A percentile compares a stretch with the other conserved stretches of the same genome.
phyloP scores from a whole-genome alignment of 805 yeast species.

The Candida quercuum region DNA sequence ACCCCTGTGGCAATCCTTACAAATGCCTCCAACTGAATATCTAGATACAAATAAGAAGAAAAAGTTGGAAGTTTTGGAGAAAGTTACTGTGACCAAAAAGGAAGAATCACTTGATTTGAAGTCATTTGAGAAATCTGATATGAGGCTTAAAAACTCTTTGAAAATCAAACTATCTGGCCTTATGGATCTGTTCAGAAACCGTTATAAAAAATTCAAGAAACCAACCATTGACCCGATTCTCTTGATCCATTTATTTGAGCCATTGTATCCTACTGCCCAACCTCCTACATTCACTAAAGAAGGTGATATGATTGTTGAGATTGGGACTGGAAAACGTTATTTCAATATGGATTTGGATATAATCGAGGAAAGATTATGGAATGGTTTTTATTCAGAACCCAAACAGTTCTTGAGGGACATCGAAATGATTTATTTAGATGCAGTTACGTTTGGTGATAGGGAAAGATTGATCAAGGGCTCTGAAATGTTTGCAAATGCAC shows the following conservation, averaged over 20 bases:
- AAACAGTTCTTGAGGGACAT: slow-evolving; percentile 83
- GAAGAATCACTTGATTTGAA: slow-evolving; percentile 34
- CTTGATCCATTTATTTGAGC: slow-evolving; percentile 74
- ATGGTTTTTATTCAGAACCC: slow-evolving; percentile 91
- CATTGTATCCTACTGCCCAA: slow-evolving; percentile 31
- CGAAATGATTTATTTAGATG: slow-evolving; percentile 76
- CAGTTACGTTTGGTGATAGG: slow-evolving; percentile 69
- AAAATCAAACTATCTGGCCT: slow-evolving; percentile 82
- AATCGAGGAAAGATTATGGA: slow-evolving; percentile 93
- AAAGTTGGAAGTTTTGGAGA: slow-evolving; percentile 29
- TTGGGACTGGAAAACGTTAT: slow-evolving; percentile 63
- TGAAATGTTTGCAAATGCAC: slow-evolving; percentile 95
- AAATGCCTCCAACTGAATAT: slow-evolving; percentile 66
- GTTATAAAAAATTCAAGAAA: slow-evolving; percentile 86
- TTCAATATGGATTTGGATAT: slow-evolving; percentile 91
- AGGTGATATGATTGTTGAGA: slow-evolving; percentile 78
- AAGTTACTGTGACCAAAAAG: slow-evolving; percentile 28
- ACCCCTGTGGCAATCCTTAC: slow-evolving; percentile 45
- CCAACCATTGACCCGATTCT: slow-evolving; percentile 80
- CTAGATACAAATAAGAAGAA: slow-evolving; percentile 48
- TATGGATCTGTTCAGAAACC: slow-evolving; percentile 81
- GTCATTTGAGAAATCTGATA: slow-evolving; percentile 54
- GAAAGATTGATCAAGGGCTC: slow-evolving; percentile 78
- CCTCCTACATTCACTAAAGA: slow-evolving; percentile 41
- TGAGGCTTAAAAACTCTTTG: slow-evolving; percentile 75